Conservation (phyloP, 768 basidiomycete species). For the Panellus pusillus region DNA sequence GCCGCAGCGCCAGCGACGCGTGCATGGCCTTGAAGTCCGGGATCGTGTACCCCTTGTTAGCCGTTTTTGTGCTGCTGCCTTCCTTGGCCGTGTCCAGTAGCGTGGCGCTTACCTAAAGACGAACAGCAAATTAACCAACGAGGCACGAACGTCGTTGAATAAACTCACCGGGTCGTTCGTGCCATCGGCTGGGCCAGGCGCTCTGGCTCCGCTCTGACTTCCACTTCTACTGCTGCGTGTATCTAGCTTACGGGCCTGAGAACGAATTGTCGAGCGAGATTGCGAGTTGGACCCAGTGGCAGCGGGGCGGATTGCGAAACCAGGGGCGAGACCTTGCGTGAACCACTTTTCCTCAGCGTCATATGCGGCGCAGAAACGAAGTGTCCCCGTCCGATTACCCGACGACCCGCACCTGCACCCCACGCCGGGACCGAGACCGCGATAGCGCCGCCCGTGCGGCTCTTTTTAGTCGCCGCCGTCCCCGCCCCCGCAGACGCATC, state of each 20-base stretch:
- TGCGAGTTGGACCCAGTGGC: no score
- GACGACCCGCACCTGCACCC: neutral
- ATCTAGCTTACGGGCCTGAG: no score
- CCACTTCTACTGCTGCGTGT: no score
- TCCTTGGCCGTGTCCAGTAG: neutral
- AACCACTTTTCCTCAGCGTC: neutral
- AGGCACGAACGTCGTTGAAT: no score
- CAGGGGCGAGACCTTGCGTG: neutral
- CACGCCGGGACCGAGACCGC: slow-evolving; percentile 7
- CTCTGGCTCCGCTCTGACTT: no score
- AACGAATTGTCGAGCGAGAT: no score
- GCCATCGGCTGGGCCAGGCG: no score
- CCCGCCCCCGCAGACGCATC: neutral
- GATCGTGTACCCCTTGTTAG: slow-evolving; percentile 29
- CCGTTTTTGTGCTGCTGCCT: neutral
- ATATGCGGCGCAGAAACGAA: slow-evolving; percentile 6
- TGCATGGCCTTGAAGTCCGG: slow-evolving; percentile 60
- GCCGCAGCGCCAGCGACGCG: slow-evolving; percentile 46
- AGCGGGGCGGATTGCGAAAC: no score
- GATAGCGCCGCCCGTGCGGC: slow-evolving; percentile 1
- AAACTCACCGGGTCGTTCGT: no score
- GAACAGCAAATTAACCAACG: neutral
- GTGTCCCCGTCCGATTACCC: neutral
- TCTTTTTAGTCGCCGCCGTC: slow-evolving; percentile 6
- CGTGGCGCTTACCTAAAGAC: neutral